Conservation (phyloP, 257 asterid genomes). For the Lithospermum erythrorhizon region DNA sequence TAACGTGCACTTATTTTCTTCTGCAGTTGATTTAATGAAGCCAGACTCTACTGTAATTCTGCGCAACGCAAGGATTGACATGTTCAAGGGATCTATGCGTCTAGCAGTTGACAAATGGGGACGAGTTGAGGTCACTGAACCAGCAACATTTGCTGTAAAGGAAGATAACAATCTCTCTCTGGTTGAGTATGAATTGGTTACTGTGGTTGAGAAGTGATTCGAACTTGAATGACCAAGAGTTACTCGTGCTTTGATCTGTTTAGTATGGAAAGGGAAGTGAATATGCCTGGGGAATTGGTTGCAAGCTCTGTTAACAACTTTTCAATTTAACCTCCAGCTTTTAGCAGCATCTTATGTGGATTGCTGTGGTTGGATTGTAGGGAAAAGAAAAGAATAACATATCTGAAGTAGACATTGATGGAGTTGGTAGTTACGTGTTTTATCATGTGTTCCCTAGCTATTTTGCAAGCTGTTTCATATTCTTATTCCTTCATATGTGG, state of each 20-base stretch:
- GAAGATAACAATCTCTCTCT: not conserved
- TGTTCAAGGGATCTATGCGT: not conserved
- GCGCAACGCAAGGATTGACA: not conserved
- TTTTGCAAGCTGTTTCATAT: not conserved
- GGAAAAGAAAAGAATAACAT: not conserved
- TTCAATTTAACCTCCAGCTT: not conserved
- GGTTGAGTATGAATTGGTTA: not conserved
- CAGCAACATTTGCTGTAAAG: not conserved
- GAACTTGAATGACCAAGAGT: not conserved
- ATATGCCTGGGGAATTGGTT: not conserved
- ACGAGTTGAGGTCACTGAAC: not conserved
- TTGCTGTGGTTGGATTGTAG: not conserved
- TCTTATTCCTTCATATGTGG: not conserved
- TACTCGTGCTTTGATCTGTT: not conserved
- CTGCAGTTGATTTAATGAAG: not conserved
- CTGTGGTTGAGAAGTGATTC: not conserved
- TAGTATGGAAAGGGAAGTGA: not conserved
- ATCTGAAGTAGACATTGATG: not conserved
- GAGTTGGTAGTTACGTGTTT: not conserved
- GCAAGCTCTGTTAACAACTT: not conserved
- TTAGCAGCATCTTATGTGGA: not conserved
- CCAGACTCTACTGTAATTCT: not conserved
- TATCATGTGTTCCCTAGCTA: not conserved
- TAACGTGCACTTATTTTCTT: not conserved
- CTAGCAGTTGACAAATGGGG: not conserved